Conservation (phyloP, 2,329 filamentous ascomycete genomes). For the Trichoderma sp. region DNA sequence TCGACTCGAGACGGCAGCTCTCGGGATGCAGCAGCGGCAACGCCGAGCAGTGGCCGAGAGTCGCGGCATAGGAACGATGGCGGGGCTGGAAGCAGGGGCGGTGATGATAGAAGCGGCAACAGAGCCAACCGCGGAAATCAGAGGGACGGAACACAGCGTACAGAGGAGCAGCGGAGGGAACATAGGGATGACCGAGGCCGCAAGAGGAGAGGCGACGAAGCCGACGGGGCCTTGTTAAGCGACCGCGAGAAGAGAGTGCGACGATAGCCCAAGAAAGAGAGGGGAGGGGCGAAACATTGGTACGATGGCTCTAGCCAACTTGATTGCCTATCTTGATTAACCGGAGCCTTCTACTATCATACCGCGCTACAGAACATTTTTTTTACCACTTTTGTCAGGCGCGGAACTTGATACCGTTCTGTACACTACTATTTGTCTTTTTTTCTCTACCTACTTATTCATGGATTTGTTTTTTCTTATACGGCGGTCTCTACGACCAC, state of each 20-base stretch:
- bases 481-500: neutral
- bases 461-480: neutral
- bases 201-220: slow-evolving; percentile 52
- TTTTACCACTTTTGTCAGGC: slow-evolving; percentile 21
- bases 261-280: slow-evolving; percentile 38
- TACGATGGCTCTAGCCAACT: neutral
- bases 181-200: slow-evolving; percentile 42
- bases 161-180: slow-evolving; percentile 40
- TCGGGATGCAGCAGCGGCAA: slow-evolving; percentile 38
- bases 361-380: slow-evolving; percentile 15
- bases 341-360: neutral
- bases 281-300: neutral
- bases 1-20: slow-evolving; percentile 32
- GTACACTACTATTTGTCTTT: neutral
- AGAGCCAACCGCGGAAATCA: slow-evolving; percentile 41
- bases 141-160: slow-evolving; percentile 37
- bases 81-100: slow-evolving; percentile 29
- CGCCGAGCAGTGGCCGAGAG: slow-evolving; percentile 36
- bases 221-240: slow-evolving; percentile 40
- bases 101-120: slow-evolving; percentile 41
- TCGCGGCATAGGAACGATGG: slow-evolving; percentile 37
- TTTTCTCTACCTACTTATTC: slow-evolving; percentile 3
- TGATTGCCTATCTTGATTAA: neutral
- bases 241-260: slow-evolving; percentile 59
- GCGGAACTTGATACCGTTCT: slow-evolving; percentile 11